phyloP scores from a whole-genome alignment of 2,329 filamentous ascomycete genomes.

The Gnomoniopsis smithogilvyi region DNA sequence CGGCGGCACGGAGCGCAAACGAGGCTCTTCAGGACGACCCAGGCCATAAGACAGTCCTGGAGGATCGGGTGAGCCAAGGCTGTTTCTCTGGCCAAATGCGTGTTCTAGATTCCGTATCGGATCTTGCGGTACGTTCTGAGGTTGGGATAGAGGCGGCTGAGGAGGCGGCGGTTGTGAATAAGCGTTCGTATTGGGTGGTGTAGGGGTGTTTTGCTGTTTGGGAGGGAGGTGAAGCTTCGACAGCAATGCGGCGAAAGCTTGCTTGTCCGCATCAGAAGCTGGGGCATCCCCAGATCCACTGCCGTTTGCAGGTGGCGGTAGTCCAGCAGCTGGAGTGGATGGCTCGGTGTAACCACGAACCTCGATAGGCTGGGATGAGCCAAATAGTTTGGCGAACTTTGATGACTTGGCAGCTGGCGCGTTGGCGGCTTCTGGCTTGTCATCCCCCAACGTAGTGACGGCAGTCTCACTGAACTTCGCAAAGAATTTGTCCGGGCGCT shows the following conservation, averaged over 20 bases:
- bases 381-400: constrained; percentile 80
- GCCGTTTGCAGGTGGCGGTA: constrained; percentile 13
- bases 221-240: constrained; percentile 67
- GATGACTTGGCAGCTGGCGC: constrained; percentile 69
- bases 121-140: constrained; percentile 15
- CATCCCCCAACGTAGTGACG: constrained; percentile 30
- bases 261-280: constrained; percentile 66
- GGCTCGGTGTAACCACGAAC: constrained; percentile 47
- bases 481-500: constrained; percentile 77
- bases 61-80: constrained; percentile 44
- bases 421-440: constrained; percentile 43
- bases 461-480: constrained; percentile 44
- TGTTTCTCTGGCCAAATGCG: constrained; percentile 29
- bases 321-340: constrained; percentile 38
- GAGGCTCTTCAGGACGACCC: constrained; percentile 42
- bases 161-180: constrained; percentile 37
- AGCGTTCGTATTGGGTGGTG: constrained; percentile 41
- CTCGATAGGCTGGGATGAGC: constrained; percentile 49
- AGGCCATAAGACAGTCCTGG: constrained; percentile 42
- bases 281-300: constrained; percentile 10
- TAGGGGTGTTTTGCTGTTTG: constrained; percentile 24
- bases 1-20: constrained; percentile 35
- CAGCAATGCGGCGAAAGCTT: constrained; percentile 79
- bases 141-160: constrained; percentile 29
- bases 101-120: constrained; percentile 14